A percentile compares a stretch with the other conserved stretches of the same genome.
Evolutionary conservation across 768 basidiomycete species (phyloP).

Genomic region (Phlebiopsis flavidoalba): DNA sequence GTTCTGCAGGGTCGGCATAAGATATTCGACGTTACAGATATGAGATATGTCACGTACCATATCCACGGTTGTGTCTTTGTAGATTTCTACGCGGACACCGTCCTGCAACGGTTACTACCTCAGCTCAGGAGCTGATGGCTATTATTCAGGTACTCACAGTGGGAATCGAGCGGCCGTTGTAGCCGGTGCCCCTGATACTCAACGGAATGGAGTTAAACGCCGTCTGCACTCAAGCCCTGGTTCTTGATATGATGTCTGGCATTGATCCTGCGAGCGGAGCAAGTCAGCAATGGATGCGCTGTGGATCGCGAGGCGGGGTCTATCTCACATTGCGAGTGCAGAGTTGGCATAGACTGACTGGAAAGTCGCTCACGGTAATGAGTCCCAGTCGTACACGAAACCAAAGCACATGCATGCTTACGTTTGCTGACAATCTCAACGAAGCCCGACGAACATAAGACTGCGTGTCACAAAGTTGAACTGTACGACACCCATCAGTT

Average conservation of each 20-base stretch:
- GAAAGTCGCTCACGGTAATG: not conserved
- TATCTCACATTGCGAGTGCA: not conserved
- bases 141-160: not conserved
- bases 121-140: not conserved
- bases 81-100: not conserved
- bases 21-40: too few species aligned
- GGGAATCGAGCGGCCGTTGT: not conserved
- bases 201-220: not conserved
- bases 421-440: not conserved
- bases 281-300: not conserved
- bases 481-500: not conserved
- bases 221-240: not conserved
- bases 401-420: not conserved
- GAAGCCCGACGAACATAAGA: not conserved
- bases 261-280: not conserved
- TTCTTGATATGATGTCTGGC: not conserved
- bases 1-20: too few species aligned
- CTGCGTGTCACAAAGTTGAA: not conserved
- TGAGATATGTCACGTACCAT: not conserved
- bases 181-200: not conserved
- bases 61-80: not conserved
- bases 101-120: not conserved
- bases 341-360: conserved; percentile 1
- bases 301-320: not conserved
- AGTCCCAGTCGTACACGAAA: not conserved